These are phyloP conservation scores for Nectriaceae sp. DNA, from an alignment of 2,329 filamentous ascomycete genomes.

Conservation along the genomic window DNA sequence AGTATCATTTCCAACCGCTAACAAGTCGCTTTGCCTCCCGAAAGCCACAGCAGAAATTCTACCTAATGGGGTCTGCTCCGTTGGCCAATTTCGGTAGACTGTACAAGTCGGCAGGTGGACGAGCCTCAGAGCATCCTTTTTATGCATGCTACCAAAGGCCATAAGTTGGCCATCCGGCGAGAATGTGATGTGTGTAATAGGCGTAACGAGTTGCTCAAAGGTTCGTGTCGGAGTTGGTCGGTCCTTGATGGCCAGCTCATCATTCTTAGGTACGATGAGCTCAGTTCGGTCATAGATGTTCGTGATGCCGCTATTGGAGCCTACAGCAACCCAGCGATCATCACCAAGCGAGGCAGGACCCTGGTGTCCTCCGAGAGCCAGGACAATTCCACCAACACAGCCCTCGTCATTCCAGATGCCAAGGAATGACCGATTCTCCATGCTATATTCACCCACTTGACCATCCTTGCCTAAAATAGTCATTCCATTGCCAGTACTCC, in stretches of 20 bases:
- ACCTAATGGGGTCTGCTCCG: constrained; percentile 83
- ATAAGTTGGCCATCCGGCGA: constrained; percentile 88
- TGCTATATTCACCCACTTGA: constrained; percentile 86
- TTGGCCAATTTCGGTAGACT: constrained; percentile 97
- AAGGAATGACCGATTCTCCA: constrained; percentile 67
- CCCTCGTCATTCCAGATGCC: constrained; percentile 90
- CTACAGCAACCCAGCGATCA: constrained; percentile 87
- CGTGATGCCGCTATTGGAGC: constrained; percentile 82
- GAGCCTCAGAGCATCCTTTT: constrained; percentile 83
- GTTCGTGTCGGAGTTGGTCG: constrained; percentile 71
- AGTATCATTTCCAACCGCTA: constrained; percentile 86
- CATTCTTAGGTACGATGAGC: constrained; percentile 50
- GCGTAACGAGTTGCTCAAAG: constrained; percentile 86
- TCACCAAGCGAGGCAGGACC: constrained; percentile 67
- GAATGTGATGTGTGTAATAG: constrained; percentile 78
- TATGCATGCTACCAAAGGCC: constrained; percentile 82
- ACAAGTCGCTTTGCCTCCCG: constrained; percentile 62
- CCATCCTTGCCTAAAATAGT: constrained; percentile 84
- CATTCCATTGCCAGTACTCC: constrained; percentile 80
- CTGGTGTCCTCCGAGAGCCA: constrained; percentile 73
- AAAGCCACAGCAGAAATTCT: constrained; percentile 77
- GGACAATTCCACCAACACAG: constrained; percentile 78
- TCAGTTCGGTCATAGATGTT: constrained; percentile 87
- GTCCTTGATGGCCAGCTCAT: constrained; percentile 57
- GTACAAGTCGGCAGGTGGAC: constrained; percentile 91